Conservation (phyloP, 2,329 filamentous ascomycete species). For the Elsinoe ampelina region DNA sequence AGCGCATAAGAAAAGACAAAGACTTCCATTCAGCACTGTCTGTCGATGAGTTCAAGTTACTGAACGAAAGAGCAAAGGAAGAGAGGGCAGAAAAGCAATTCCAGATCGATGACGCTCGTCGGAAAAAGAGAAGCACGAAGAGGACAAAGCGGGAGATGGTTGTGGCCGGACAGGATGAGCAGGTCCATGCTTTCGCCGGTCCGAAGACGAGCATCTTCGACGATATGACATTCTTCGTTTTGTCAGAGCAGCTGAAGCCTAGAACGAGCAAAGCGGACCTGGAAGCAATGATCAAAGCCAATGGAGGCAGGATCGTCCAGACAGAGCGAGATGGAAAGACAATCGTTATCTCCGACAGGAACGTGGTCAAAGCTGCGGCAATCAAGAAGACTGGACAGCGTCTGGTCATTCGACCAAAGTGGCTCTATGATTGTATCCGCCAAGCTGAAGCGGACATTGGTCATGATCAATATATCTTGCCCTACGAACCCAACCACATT, state of each 20-base stretch:
- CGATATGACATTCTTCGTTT: constrained; percentile 67
- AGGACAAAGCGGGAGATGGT: constrained; percentile 58
- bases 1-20: constrained; percentile 70
- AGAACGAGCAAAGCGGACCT: constrained; percentile 72
- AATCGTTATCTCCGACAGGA: constrained; percentile 71
- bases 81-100: constrained; percentile 64
- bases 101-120: constrained; percentile 58
- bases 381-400: constrained; percentile 62
- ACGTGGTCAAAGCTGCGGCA: constrained; percentile 69
- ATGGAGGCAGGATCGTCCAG: constrained; percentile 74
- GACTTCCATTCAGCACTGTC: constrained; percentile 73
- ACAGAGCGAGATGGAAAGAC: constrained; percentile 56
- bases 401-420: constrained; percentile 68
- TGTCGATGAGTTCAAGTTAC: constrained; percentile 63
- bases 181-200: constrained; percentile 44
- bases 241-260: constrained; percentile 64
- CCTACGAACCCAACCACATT: constrained; percentile 61
- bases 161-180: constrained; percentile 60
- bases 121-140: constrained; percentile 51
- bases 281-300: constrained; percentile 69
- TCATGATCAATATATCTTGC: constrained; percentile 49
- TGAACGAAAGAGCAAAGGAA: constrained; percentile 61
- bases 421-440: constrained; percentile 74
- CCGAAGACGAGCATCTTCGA: constrained; percentile 59
- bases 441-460: constrained; percentile 47